Conservation (phyloP, 352 stramenopile genomes). For the Hyphochytrium catenoides region DNA sequence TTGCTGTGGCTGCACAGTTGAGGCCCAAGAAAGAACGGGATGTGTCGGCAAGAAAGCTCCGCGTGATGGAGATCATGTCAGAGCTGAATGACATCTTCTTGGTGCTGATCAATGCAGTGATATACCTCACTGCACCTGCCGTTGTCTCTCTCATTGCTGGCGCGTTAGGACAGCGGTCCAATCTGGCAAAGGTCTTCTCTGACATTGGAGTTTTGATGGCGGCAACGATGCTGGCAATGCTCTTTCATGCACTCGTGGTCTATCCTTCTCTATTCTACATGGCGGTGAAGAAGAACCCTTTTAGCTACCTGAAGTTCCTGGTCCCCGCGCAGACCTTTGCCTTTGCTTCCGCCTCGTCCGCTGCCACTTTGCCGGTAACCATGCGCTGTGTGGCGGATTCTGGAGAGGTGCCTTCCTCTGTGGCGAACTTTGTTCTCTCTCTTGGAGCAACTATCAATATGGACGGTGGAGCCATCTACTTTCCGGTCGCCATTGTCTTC, state of each 20-base stretch:
- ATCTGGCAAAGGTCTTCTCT: constrained; percentile 16
- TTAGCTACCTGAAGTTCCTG: constrained; percentile 33
- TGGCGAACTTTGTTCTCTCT: constrained; percentile 32
- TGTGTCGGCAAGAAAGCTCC: too few relatives aligned
- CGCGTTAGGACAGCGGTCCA: too few relatives aligned
- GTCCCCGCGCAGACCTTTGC: constrained; percentile 43
- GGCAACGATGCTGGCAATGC: constrained; percentile 18
- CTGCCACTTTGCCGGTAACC: constrained; percentile 43
- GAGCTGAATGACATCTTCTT: constrained; percentile 34
- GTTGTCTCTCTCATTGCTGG: constrained; percentile 42
- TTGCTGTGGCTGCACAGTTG: constrained; percentile 31
- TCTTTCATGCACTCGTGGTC: constrained; percentile 22
- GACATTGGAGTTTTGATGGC: constrained; percentile 23
- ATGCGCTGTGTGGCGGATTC: constrained; percentile 38
- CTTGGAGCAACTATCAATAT: constrained; percentile 38
- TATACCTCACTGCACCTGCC: constrained; percentile 31
- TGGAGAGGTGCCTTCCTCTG: constrained; percentile 24
- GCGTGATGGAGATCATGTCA: too few relatives aligned
- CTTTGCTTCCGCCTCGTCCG: constrained; percentile 43
- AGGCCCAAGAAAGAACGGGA: too few relatives aligned
- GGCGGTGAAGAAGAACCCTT: constrained; percentile 27
- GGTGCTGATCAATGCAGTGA: constrained; percentile 37
- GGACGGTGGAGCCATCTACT: constrained; percentile 43
- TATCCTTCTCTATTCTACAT: constrained; percentile 25
- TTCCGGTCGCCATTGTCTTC: constrained; percentile 37